Percentiles rank a stretch among this genome's conserved stretches.
Conservation (phyloP, 139 green algal species). For the Picochlorum sp. region DNA sequence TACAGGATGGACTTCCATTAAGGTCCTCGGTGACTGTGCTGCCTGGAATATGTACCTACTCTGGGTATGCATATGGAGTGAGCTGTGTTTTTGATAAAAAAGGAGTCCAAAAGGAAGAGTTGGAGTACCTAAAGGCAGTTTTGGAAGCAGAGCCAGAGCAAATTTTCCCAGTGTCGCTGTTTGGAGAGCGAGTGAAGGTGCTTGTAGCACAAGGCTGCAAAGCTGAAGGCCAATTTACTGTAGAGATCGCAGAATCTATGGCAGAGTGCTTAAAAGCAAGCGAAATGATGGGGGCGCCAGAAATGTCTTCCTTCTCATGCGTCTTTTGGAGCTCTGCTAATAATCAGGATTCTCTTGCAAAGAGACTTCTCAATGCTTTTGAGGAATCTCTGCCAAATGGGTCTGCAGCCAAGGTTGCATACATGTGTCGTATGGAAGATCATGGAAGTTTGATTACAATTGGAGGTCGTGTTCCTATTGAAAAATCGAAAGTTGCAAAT, state of each 20-base stretch:
- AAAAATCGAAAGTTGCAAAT: background rate
- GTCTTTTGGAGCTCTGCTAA: too few species aligned
- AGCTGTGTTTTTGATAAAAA: background rate
- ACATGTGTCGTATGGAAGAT: background rate
- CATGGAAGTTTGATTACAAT: background rate
- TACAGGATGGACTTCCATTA: slow-evolving; percentile 6
- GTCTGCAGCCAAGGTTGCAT: background rate
- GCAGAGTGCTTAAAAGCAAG: too few species aligned
- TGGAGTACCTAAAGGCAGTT: slow-evolving; percentile 11
- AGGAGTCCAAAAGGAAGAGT: slow-evolving; percentile 3
- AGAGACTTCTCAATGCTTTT: background rate
- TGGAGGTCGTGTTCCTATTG: background rate
- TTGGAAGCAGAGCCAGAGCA: slow-evolving; percentile 13
- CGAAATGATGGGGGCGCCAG: too few species aligned
- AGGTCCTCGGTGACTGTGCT: slow-evolving; percentile 1
- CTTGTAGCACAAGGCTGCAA: background rate
- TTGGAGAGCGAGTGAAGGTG: slow-evolving; percentile 4
- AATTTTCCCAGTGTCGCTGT: slow-evolving; percentile 9
- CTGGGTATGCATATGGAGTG: slow-evolving; percentile 1
- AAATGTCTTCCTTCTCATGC: too few species aligned
- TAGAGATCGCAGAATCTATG: too few species aligned
- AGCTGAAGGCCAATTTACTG: too few species aligned
- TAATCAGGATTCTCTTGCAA: too few species aligned
- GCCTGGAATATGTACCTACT: background rate
- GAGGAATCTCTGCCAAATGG: background rate